A percentile compares a stretch with the other conserved stretches of the same genome.
Evolutionary conservation across 176 grass and related monocot genomes (phyloP).

Genomic region (sorghum (Sorghum bicolor)): DNA sequence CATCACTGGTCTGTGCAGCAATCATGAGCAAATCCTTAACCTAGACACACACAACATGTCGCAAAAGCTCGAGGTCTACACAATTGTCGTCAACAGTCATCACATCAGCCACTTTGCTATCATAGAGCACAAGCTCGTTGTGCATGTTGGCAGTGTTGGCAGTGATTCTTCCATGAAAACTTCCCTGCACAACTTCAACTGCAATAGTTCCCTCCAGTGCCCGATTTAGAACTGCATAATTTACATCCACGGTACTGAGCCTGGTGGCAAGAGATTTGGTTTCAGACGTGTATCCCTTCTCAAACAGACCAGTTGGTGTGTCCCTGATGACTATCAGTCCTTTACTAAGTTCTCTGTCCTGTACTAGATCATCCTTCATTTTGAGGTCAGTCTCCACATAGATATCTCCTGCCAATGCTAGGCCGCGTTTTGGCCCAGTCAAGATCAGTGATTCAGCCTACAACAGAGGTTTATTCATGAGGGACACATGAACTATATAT

Average conservation of each 20-base stretch:
- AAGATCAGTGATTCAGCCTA: neutral
- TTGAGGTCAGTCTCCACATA: neutral
- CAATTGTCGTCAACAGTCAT: neutral
- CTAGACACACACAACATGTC: neutral
- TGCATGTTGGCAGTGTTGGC: neutral
- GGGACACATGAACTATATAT: neutral
- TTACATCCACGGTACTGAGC: conserved; percentile 16
- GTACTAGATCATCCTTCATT: neutral
- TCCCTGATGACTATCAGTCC: neutral
- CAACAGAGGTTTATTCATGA: neutral
- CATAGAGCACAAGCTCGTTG: neutral
- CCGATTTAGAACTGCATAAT: neutral
- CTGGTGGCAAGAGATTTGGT: neutral
- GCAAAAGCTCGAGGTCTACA: neutral
- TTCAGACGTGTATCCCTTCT: neutral
- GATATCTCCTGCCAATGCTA: neutral
- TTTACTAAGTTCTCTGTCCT: neutral
- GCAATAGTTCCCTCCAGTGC: neutral
- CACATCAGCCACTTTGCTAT: neutral
- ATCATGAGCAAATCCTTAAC: neutral
- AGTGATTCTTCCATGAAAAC: neutral
- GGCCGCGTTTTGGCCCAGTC: neutral
- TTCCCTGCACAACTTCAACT: neutral
- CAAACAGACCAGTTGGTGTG: no score
- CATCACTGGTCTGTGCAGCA: neutral